These are phyloP conservation scores for Plasmodium coatneyi DNA, from an alignment of 169 alveolate genomes.

Conservation along the genomic window DNA sequence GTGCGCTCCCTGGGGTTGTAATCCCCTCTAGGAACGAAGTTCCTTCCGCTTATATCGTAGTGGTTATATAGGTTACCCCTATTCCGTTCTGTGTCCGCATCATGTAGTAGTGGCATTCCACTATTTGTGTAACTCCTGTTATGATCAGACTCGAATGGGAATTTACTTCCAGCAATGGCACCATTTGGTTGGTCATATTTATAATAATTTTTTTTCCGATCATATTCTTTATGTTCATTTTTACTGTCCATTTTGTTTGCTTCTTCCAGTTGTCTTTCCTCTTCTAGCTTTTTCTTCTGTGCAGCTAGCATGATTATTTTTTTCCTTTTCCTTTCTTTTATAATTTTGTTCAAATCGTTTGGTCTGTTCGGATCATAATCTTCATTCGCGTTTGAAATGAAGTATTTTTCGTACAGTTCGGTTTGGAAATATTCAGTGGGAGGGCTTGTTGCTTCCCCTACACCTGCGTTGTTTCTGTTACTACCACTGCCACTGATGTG, in stretches of 20 bases:
- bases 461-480: neutral
- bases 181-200: neutral
- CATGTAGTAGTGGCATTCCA: neutral
- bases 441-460: neutral
- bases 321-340: constrained; percentile 75
- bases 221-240: constrained; percentile 18
- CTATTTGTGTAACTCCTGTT: neutral
- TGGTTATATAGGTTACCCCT: neutral
- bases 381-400: constrained; percentile 68
- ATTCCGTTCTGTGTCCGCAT: neutral
- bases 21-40: neutral
- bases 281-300: constrained; percentile 61
- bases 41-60: neutral
- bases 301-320: constrained; percentile 67
- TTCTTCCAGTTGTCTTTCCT: constrained; percentile 27
- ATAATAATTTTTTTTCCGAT: neutral
- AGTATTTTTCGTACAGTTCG: constrained; percentile 67
- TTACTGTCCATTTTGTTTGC: constrained; percentile 1
- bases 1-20: neutral
- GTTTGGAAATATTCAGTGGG: neutral
- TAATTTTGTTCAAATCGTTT: constrained; percentile 72
- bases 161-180: neutral
- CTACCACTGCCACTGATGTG: neutral
- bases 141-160: neutral
- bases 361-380: constrained; percentile 75